Percentiles rank a stretch among this genome's conserved stretches.
Evolutionary conservation across 2,329 filamentous ascomycete genomes (phyloP).

Genomic region (Penicillium sumatraense): DNA sequence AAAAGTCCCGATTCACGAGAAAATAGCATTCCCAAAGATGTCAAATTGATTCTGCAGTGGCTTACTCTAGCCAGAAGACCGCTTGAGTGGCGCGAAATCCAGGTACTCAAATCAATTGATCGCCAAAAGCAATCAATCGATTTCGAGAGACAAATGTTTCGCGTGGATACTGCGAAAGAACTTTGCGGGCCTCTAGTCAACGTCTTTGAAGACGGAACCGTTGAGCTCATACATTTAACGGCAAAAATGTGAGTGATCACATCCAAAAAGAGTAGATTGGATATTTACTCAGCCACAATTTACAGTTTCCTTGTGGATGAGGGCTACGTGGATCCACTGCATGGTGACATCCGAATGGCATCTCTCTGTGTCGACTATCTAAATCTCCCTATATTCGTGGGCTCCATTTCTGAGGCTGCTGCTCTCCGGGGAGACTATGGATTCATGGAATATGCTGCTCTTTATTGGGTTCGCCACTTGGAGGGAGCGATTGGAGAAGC

Average conservation of each 20-base stretch:
- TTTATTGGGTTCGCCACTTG: constrained; percentile 4
- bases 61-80: background rate
- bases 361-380: constrained; percentile 3
- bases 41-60: background rate
- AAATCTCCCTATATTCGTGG: constrained; percentile 1
- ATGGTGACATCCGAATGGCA: constrained; percentile 2
- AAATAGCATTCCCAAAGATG: background rate
- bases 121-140: background rate
- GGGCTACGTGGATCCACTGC: background rate
- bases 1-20: background rate
- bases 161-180: background rate
- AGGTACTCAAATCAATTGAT: constrained; percentile 4
- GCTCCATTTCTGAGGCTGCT: background rate
- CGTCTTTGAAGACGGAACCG: constrained; percentile 2
- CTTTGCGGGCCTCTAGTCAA: constrained; percentile 4
- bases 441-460: constrained; percentile 3
- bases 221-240: constrained; percentile 3
- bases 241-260: background rate
- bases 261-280: no score
- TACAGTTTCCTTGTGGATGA: constrained; percentile 5
- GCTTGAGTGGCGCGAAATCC: constrained; percentile 2
- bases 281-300: background rate
- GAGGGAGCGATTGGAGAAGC: constrained; percentile 2
- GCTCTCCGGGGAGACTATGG: constrained; percentile 1
- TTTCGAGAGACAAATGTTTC: background rate